Percentiles rank a stretch among this genome's conserved stretches.
Evolutionary conservation across 257 asterid species (phyloP).

Genomic region (Paraleonurus japonicus): DNA sequence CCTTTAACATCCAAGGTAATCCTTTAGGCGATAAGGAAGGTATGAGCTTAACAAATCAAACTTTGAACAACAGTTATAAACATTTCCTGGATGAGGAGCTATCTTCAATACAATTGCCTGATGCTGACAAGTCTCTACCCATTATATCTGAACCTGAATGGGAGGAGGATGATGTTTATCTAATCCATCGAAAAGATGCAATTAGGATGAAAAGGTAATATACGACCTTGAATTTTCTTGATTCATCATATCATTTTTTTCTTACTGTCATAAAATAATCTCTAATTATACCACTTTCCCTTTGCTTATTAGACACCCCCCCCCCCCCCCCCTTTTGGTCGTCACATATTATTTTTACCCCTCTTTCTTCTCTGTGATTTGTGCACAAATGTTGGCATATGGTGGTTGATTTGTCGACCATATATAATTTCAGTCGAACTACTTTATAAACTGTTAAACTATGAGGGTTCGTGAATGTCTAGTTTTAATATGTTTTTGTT

Average conservation of each 20-base stretch:
- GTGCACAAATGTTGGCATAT: conserved; percentile 5
- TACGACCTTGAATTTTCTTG: conserved; percentile 9
- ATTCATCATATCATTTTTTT: not conserved
- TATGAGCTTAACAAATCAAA: not conserved
- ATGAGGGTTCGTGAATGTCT: not conserved
- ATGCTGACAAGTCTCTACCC: conserved; percentile 36
- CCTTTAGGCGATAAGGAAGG: conserved; percentile 24
- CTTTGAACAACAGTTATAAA: not conserved
- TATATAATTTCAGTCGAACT: not conserved
- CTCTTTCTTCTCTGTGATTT: conserved; percentile 3
- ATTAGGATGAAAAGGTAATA: conserved; percentile 63
- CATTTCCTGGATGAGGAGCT: conserved; percentile 23
- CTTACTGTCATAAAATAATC: not conserved
- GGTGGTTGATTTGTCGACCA: not conserved
- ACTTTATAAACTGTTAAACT: not conserved
- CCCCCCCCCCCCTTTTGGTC: not conserved
- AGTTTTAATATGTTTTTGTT: not conserved
- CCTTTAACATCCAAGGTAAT: conserved; percentile 17
- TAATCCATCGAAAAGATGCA: conserved; percentile 72
- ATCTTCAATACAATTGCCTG: conserved; percentile 18
- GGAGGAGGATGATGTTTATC: conserved; percentile 86
- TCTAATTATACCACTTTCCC: not conserved
- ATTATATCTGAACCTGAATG: conserved; percentile 76
- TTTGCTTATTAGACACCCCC: not conserved
- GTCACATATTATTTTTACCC: too few relatives aligned